Evolutionary conservation across 371 early-diverging fungal species (phyloP).

Genomic region (Catenaria anguillulae): DNA sequence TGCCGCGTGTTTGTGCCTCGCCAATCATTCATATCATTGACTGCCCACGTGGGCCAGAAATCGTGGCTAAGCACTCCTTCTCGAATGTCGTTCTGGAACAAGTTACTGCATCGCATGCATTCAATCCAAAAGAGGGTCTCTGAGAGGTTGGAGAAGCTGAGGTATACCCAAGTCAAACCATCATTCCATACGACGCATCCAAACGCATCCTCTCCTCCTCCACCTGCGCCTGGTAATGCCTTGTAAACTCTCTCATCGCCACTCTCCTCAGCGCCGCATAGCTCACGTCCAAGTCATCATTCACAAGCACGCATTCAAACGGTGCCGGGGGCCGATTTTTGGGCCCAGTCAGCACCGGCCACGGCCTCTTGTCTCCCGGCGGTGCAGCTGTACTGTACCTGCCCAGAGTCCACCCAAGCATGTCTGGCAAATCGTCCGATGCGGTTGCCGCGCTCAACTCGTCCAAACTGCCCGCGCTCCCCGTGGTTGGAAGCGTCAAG

Average conservation of each 20-base stretch:
- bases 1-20: no score
- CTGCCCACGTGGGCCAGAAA: no score
- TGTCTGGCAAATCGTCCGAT: not conserved
- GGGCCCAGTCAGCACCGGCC: conserved; percentile 25
- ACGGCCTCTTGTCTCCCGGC: conserved; percentile 10
- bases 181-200: not conserved
- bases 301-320: conserved; percentile 27
- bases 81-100: no score
- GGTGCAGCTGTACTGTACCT: not conserved
- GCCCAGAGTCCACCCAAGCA: not conserved
- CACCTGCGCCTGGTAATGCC: not conserved
- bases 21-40: no score
- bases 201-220: not conserved
- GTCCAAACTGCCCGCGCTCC: no score
- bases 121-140: no score
- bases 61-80: no score
- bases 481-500: no score
- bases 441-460: no score
- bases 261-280: conserved; percentile 17
- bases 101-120: no score
- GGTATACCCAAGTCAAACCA: no score
- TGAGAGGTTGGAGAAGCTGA: no score
- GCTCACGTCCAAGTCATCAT: conserved; percentile 28
- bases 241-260: not conserved
- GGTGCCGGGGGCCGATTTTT: conserved; percentile 9